Percentiles rank a stretch among this genome's conserved stretches.
Evolutionary conservation across 2,329 filamentous ascomycete species (phyloP).

Genomic region (Colletotrichum simmondsii): DNA sequence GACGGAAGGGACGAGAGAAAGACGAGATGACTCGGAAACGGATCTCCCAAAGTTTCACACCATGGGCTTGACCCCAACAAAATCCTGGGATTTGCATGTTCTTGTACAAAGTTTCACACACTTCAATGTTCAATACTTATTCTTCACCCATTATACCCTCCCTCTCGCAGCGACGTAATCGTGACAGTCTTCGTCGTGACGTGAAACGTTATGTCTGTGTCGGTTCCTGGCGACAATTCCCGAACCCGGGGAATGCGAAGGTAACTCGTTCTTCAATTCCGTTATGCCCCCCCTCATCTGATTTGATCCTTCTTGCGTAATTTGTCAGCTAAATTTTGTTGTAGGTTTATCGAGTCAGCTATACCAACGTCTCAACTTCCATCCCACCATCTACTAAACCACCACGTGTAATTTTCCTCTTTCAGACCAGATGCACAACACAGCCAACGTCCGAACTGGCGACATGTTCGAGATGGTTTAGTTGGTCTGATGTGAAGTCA

Average conservation of each 20-base stretch:
- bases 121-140: conserved; percentile 34
- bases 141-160: neutral
- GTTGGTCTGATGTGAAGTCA: neutral
- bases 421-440: conserved; percentile 4
- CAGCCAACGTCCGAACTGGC: neutral
- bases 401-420: neutral
- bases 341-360: neutral
- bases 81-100: conserved; percentile 31
- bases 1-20: neutral
- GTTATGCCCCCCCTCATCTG: neutral
- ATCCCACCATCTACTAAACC: neutral
- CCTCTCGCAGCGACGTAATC: neutral
- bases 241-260: too few relatives aligned
- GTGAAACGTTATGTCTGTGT: conserved; percentile 5
- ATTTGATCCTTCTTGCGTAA: neutral
- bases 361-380: conserved; percentile 5
- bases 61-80: conserved; percentile 9
- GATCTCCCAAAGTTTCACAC: conserved; percentile 8
- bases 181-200: conserved; percentile 4
- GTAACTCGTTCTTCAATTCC: neutral
- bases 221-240: neutral
- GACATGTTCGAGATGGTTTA: neutral
- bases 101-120: conserved; percentile 32
- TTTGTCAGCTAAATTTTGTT: conserved; percentile 1
- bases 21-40: conserved; percentile 28